phyloP scores from a whole-genome alignment of 2,329 filamentous ascomycete species.

The Neurospora crassa region DNA sequence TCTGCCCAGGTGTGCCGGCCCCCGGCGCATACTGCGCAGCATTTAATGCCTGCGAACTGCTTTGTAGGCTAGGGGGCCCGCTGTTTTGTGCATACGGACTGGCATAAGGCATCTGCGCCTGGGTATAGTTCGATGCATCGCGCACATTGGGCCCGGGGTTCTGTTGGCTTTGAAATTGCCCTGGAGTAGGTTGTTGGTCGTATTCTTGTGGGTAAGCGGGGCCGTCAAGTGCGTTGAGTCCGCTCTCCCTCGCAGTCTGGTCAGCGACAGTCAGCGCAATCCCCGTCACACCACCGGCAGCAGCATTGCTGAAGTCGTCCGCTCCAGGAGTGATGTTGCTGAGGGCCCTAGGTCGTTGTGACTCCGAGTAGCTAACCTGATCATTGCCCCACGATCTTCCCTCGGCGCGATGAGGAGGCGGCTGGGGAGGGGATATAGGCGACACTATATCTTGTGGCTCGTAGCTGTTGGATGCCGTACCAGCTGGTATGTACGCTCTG shows the following conservation, averaged over 20 bases:
- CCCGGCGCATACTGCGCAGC: conserved; percentile 25
- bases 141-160: conserved; percentile 7
- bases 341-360: conserved; percentile 19
- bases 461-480: conserved; percentile 15
- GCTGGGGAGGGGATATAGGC: conserved; percentile 21
- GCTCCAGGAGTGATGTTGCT: conserved; percentile 48
- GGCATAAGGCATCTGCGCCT: conserved; percentile 9
- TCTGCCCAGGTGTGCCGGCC: conserved; percentile 24
- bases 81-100: conserved; percentile 21
- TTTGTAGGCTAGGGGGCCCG: conserved; percentile 33
- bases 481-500: conserved; percentile 15
- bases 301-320: conserved; percentile 56
- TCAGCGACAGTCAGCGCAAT: conserved; percentile 59
- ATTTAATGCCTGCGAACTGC: conserved; percentile 31
- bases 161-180: conserved; percentile 11
- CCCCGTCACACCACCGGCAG: conserved; percentile 57
- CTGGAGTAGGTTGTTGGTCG: conserved; percentile 18
- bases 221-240: conserved; percentile 48
- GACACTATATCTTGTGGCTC: conserved; percentile 16
- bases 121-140: conserved; percentile 6
- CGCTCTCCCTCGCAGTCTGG: conserved; percentile 54
- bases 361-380: conserved; percentile 17
- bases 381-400: conserved; percentile 17
- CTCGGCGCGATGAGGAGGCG: conserved; percentile 15
- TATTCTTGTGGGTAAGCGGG: conserved; percentile 22